A percentile compares a stretch with the other conserved stretches of the same genome.
Evolutionary conservation across 257 asterid species (phyloP).

Genomic region (Solanum ossicruentum): DNA sequence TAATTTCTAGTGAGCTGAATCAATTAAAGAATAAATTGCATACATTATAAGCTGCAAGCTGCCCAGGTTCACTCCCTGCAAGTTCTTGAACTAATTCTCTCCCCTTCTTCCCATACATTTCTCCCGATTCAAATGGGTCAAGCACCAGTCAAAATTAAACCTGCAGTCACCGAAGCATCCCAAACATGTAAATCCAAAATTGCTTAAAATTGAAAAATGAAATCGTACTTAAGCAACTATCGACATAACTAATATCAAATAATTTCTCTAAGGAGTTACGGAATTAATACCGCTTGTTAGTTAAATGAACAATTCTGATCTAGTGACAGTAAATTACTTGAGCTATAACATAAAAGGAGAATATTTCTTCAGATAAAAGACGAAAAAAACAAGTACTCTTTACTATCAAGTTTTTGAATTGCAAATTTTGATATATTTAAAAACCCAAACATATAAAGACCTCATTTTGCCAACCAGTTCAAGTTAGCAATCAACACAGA

Average conservation of each 20-base stretch:
- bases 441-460: conserved; percentile 52
- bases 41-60: conserved; percentile 64
- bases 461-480: conserved; percentile 23
- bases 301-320: neutral
- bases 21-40: neutral
- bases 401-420: conserved; percentile 15
- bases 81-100: conserved; percentile 66
- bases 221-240: neutral
- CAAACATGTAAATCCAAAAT: conserved; percentile 14
- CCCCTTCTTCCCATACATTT: conserved; percentile 70
- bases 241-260: neutral
- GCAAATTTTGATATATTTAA: conserved; percentile 54
- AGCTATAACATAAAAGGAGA: neutral
- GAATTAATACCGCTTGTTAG: neutral
- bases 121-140: neutral
- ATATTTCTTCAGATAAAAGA: neutral
- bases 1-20: neutral
- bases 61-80: conserved; percentile 58
- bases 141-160: neutral
- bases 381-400: neutral
- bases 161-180: conserved; percentile 18
- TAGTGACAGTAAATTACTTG: neutral
- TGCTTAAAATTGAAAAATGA: neutral
- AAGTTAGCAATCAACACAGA: conserved; percentile 48
- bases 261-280: neutral